Evolutionary conservation across 768 basidiomycete genomes (phyloP).

Genomic region (Terana coerulea): DNA sequence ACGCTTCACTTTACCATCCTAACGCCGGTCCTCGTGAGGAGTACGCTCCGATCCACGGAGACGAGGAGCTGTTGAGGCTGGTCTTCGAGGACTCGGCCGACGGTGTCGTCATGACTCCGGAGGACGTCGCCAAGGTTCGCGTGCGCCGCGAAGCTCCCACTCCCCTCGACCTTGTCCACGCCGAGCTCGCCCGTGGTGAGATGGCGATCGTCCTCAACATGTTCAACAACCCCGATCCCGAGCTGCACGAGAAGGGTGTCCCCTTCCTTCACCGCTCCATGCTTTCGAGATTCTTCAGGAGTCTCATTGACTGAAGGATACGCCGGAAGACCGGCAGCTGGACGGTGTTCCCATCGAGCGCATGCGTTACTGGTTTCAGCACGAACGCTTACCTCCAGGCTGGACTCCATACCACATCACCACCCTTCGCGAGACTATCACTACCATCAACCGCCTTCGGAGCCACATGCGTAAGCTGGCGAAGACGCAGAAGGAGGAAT

Average conservation of each 20-base stretch:
- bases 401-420: neutral
- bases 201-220: slow-evolving; percentile 61
- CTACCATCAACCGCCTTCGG: neutral
- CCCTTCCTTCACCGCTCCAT: neutral
- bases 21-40: slow-evolving; percentile 15
- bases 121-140: slow-evolving; percentile 47
- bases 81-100: slow-evolving; percentile 8
- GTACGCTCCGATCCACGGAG: slow-evolving; percentile 19
- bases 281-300: no score
- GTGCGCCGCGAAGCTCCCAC: slow-evolving; percentile 43
- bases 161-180: slow-evolving; percentile 41
- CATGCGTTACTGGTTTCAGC: neutral
- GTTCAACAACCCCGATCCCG: slow-evolving; percentile 32
- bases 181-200: slow-evolving; percentile 62
- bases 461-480: neutral
- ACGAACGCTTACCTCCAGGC: neutral
- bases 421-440: slow-evolving; percentile 2
- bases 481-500: neutral
- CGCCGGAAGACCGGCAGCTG: neutral
- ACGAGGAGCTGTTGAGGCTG: slow-evolving; percentile 14
- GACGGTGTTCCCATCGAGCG: neutral
- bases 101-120: slow-evolving; percentile 14
- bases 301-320: neutral
- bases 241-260: neutral
- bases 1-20: slow-evolving; percentile 24